These are phyloP conservation scores for Myriosclerotinia scirpicola DNA, from an alignment of 2,329 filamentous ascomycete species.

Conservation along the genomic window DNA sequence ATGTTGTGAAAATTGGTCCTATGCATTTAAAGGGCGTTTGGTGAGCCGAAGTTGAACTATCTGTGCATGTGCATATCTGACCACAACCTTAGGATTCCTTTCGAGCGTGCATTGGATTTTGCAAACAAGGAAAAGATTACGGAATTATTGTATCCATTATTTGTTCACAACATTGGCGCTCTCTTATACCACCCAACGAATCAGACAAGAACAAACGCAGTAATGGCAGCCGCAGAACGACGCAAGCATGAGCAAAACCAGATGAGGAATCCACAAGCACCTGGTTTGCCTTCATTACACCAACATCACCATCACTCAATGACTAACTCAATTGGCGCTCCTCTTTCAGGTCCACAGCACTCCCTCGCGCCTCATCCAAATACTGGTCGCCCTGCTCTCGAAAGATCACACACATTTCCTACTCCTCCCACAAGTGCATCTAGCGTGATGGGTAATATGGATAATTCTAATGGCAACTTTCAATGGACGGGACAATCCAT, in stretches of 20 bases:
- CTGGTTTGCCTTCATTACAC: constrained; percentile 67
- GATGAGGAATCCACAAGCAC: constrained; percentile 57
- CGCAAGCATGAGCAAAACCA: constrained; percentile 70
- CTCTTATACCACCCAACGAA: constrained; percentile 93
- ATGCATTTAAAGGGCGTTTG: constrained; percentile 99
- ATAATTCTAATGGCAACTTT: constrained; percentile 70
- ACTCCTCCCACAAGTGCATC: constrained; percentile 93
- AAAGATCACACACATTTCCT: constrained; percentile 88
- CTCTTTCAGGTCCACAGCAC: constrained; percentile 50
- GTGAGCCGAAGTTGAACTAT: constrained; percentile 54
- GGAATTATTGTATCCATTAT: constrained; percentile 88
- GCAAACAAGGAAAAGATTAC: constrained; percentile 99
- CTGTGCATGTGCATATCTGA: constrained; percentile 26
- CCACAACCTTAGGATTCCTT: constrained; percentile 74
- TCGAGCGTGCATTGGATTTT: constrained; percentile 95
- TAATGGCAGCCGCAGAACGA: constrained; percentile 81
- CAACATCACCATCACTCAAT: constrained; percentile 64
- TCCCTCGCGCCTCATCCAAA: constrained; percentile 65
- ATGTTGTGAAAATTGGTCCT: constrained; percentile 97
- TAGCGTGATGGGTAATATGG: constrained; percentile 73
- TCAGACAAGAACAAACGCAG: constrained; percentile 75
- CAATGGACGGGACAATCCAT: constrained; percentile 72
- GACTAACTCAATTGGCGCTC: constrained; percentile 56
- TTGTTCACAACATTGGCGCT: constrained; percentile 95
- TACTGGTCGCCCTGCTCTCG: constrained; percentile 73